phyloP scores from a whole-genome alignment of 2,329 filamentous ascomycete genomes.

The Phoma sp. region DNA sequence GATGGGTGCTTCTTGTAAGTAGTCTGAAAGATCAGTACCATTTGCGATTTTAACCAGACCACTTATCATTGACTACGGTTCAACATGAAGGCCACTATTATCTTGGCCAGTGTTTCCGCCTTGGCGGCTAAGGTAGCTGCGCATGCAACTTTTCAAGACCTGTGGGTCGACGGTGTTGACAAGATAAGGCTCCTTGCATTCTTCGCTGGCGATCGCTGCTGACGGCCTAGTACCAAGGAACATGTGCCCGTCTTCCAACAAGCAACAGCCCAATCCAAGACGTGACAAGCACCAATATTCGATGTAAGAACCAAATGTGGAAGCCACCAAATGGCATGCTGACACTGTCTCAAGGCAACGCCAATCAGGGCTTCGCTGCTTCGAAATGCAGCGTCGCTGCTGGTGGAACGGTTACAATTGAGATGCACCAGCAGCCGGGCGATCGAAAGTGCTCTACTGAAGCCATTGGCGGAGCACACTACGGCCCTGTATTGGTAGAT shows the following conservation, averaged over 20 bases:
- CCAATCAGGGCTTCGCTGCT: conserved; percentile 32
- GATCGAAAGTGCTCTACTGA: conserved; percentile 57
- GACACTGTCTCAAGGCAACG: conserved; percentile 24
- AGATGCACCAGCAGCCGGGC: conserved; percentile 59
- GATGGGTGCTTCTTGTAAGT: neutral
- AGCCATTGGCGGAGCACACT: conserved; percentile 43
- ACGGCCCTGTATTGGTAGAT: conserved; percentile 59
- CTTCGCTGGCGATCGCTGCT: neutral
- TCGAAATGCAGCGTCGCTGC: conserved; percentile 56
- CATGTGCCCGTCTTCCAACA: conserved; percentile 35
- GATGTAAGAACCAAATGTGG: conserved; percentile 46
- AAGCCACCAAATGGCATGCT: neutral
- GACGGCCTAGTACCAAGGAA: conserved; percentile 16
- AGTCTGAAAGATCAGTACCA: neutral
- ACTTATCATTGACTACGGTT: neutral
- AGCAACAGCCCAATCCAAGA: conserved; percentile 52
- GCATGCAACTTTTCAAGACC: conserved; percentile 41
- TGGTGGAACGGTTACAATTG: conserved; percentile 51
- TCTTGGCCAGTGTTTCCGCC: conserved; percentile 21
- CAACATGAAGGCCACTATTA: conserved; percentile 25
- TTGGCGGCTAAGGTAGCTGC: conserved; percentile 21
- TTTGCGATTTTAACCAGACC: neutral
- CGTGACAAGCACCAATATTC: conserved; percentile 59
- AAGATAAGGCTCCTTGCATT: conserved; percentile 21
- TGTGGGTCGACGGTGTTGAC: conserved; percentile 43